Percentiles rank a stretch among this genome's conserved stretches.
These are phyloP conservation scores for Mycena indigotica DNA, from an alignment of 768 basidiomycete genomes.

Conservation along the genomic window DNA sequence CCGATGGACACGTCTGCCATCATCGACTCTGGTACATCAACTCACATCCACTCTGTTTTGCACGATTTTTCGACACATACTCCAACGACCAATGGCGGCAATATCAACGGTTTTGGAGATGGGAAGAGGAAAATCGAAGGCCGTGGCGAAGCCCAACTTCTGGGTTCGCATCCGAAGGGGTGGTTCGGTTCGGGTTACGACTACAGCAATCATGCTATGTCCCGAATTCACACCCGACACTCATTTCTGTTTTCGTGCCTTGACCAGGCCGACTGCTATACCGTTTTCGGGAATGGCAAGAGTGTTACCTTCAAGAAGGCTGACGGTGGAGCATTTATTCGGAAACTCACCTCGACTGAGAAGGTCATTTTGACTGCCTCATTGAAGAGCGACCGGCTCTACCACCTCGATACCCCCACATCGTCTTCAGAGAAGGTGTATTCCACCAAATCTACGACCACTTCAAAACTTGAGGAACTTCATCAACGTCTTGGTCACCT, in stretches of 20 bases:
- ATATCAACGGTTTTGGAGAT: conserved; percentile 15
- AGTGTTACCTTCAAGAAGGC: conserved; percentile 13
- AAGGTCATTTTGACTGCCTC: conserved; percentile 12
- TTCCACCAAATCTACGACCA: background rate
- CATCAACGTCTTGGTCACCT: conserved; percentile 17
- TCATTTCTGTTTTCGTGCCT: conserved; percentile 17
- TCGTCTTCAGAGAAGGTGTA: conserved; percentile 4
- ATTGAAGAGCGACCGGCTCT: conserved; percentile 11
- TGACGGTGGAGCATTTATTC: conserved; percentile 13
- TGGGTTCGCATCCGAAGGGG: conserved; percentile 6
- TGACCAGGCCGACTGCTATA: conserved; percentile 14
- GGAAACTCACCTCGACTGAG: background rate
- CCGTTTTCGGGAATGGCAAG: conserved; percentile 14
- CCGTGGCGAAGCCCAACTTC: conserved; percentile 6
- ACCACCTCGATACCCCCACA: conserved; percentile 11
- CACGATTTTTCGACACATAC: conserved; percentile 10
- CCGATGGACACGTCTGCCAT: conserved; percentile 8
- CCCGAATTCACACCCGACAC: conserved; percentile 13
- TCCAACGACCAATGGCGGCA: background rate
- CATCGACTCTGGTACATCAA: conserved; percentile 19
- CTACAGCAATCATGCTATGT: conserved; percentile 15
- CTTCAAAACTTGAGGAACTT: conserved; percentile 8
- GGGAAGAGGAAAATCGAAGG: conserved; percentile 15
- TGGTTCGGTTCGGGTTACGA: background rate
- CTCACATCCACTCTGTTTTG: conserved; percentile 13